A percentile compares a stretch with the other conserved stretches of the same genome.
Evolutionary conservation across 140 eudicot genomes (phyloP).

Genomic region (Ambrosia hybrid): DNA sequence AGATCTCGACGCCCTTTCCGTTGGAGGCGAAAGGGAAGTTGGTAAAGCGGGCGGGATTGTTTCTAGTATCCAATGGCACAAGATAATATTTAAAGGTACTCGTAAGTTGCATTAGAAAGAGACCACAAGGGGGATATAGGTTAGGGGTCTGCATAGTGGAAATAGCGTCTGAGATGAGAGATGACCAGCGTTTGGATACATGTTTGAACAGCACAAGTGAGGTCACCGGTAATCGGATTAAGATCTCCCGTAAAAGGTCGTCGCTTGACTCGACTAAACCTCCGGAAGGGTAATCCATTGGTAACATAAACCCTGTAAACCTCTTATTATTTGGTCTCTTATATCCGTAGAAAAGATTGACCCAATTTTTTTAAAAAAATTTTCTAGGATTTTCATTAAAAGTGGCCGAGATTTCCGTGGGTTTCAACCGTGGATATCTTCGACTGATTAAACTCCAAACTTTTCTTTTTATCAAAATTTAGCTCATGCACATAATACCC

Average conservation of each 20-base stretch:
- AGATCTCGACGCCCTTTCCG: not conserved
- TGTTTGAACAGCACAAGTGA: not conserved
- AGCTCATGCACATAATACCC: too few relatives aligned
- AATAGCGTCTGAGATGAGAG: slow-evolving; percentile 4
- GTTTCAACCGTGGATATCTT: too few relatives aligned
- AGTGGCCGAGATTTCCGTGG: too few relatives aligned
- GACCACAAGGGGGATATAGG: slow-evolving; percentile 1
- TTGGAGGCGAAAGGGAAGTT: not conserved
- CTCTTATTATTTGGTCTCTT: too few relatives aligned
- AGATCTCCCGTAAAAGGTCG: slow-evolving; percentile 12
- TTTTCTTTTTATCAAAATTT: too few relatives aligned
- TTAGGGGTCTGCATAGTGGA: slow-evolving; percentile 5
- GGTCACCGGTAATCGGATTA: slow-evolving; percentile 9
- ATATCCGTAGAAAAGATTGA: too few relatives aligned
- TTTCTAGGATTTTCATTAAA: too few relatives aligned
- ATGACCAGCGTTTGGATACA: slow-evolving; percentile 10
- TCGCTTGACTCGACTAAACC: not conserved
- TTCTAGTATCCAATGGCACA: slow-evolving; percentile 6
- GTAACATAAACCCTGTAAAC: too few relatives aligned
- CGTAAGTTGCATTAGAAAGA: not conserved
- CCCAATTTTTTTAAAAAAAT: too few relatives aligned
- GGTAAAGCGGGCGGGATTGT: too few relatives aligned
- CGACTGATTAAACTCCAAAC: too few relatives aligned
- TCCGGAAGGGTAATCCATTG: not conserved
- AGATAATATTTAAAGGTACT: not conserved